A percentile compares a stretch with the other conserved stretches of the same genome.
phyloP scores from a whole-genome alignment of 2,329 filamentous ascomycete species.

The Fusarium brevicatenulatum region DNA sequence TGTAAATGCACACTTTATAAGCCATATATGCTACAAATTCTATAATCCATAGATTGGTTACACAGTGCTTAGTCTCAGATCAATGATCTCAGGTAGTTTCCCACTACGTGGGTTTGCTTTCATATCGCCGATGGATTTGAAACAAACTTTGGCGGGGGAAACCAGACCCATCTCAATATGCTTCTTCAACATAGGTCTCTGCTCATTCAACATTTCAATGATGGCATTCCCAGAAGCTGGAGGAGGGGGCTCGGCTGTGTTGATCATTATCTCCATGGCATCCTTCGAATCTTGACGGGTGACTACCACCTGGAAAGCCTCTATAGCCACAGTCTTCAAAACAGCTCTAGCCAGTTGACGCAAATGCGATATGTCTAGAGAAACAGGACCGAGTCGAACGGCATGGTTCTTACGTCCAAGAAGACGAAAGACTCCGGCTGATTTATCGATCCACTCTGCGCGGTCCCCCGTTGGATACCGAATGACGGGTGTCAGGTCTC shows the following conservation, averaged over 20 bases:
- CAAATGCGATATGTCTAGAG: slow-evolving; percentile 3
- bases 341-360: background rate
- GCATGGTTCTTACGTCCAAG: background rate
- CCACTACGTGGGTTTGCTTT: background rate
- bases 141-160: background rate
- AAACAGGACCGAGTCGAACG: background rate
- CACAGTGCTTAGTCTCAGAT: background rate
- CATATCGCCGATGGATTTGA: slow-evolving; percentile 7
- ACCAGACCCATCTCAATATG: slow-evolving; percentile 2
- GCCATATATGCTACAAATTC: background rate
- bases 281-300: background rate
- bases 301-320: background rate
- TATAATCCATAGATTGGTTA: background rate
- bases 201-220: background rate
- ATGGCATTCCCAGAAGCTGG: background rate
- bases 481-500: background rate
- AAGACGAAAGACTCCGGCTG: background rate
- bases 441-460: background rate
- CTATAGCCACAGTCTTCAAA: background rate
- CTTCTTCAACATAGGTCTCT: slow-evolving; percentile 1
- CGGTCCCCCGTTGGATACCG: slow-evolving; percentile 1
- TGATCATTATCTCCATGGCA: background rate
- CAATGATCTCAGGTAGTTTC: slow-evolving; percentile 1
- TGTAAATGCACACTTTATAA: fast-evolving
- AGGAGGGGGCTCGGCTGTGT: background rate